Evolutionary conservation across 2,329 filamentous ascomycete species (phyloP).

Genomic region (Capronia epimyces): DNA sequence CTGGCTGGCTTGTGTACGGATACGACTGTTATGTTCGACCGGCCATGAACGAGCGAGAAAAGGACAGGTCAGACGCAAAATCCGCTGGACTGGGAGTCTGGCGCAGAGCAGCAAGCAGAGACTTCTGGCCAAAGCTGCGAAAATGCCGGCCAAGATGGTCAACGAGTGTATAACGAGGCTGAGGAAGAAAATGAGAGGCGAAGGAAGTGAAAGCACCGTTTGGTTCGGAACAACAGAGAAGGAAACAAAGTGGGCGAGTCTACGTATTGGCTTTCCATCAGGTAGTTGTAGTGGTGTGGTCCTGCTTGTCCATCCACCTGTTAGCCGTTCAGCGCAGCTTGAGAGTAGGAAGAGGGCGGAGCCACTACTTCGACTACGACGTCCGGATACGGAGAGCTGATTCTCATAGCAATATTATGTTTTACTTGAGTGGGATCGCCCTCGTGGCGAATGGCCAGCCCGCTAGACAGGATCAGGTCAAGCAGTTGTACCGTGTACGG

Average conservation of each 20-base stretch:
- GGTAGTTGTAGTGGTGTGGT: background rate
- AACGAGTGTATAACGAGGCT: background rate
- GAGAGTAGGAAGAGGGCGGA: background rate
- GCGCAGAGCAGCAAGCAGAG: conserved; percentile 12
- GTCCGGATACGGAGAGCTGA: background rate
- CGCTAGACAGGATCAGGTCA: no score
- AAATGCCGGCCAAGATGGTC: background rate
- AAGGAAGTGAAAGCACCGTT: background rate
- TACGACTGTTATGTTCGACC: conserved; percentile 4
- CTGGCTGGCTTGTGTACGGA: background rate
- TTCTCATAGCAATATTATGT: background rate
- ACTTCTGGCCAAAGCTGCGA: background rate
- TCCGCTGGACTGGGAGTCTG: background rate
- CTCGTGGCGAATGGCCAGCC: background rate
- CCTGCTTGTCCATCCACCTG: background rate
- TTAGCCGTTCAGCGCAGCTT: no score
- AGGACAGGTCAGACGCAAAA: background rate
- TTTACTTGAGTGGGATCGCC: background rate
- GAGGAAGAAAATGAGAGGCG: background rate
- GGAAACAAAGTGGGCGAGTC: background rate
- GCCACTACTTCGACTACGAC: background rate
- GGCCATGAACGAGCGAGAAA: conserved; percentile 4
- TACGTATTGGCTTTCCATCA: background rate
- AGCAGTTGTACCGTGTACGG: no score
- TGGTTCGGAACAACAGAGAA: background rate